Evolutionary conservation across 345 rosid species (phyloP).

Genomic region (Aurinia saxatilis): DNA sequence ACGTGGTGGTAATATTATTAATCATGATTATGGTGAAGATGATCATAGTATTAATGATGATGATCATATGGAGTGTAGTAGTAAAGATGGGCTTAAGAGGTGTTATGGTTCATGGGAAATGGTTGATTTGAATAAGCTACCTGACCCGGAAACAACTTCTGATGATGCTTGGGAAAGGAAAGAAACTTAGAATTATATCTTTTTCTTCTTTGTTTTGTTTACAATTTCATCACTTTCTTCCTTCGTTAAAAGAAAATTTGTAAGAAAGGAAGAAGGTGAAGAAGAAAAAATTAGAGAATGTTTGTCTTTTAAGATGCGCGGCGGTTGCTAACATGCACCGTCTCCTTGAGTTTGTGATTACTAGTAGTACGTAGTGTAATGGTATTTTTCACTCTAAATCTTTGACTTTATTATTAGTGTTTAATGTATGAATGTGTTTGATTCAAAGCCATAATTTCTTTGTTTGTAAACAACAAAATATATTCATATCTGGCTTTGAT

Average conservation of each 20-base stretch:
- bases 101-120: conserved; percentile 44
- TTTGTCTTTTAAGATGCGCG: conserved; percentile 5
- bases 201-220: neutral
- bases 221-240: neutral
- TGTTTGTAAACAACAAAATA: neutral
- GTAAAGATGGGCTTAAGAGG: conserved; percentile 33
- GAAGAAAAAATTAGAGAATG: neutral
- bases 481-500: neutral
- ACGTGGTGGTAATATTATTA: neutral
- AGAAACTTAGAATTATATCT: neutral
- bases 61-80: conserved; percentile 9
- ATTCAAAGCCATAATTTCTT: neutral
- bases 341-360: conserved; percentile 22
- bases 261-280: neutral
- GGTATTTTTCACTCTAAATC: neutral
- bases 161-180: conserved; percentile 42
- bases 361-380: conserved; percentile 10
- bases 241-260: neutral
- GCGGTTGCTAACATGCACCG: conserved; percentile 33
- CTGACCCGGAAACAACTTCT: conserved; percentile 82
- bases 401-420: neutral
- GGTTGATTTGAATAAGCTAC: conserved; percentile 86
- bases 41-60: conserved; percentile 1
- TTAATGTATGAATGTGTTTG: neutral
- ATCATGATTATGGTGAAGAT: conserved; percentile 22